Evolutionary conservation across 352 stramenopile species (phyloP), one percentile per base, ranked within the genome.

Genomic region (Phytophthora palmivora): DNA sequence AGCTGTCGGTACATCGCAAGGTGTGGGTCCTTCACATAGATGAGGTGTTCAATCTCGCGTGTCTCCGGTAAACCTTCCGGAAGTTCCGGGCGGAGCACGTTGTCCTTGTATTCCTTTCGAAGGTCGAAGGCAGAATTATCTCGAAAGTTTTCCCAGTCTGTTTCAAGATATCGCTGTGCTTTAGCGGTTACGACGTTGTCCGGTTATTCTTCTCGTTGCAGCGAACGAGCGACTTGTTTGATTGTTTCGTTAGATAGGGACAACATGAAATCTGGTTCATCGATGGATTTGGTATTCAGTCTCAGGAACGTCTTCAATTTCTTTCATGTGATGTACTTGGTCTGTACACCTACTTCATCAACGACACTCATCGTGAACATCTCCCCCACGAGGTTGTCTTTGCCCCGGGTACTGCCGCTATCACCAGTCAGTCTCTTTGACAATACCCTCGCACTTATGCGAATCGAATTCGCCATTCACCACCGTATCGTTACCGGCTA

Each of bases 241-340:
- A 47, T 32, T 3, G 21, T 47, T 8, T 47, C 19, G 1, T 47
- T 47, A 18, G 41, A 47, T 5, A 47, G 14, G n/a, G 18, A 18
- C 21, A 47, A 33, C 18, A 47, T 19, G 41, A 33, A 16, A 21
- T 47, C 18, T 28, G 19, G 41, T 33, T 47, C 19, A 21, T 47
- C 21, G 11, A 16, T 47, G 8, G 10, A 15, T n/a, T n/a, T n/a
- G n/a, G n/a, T n/a, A n/a, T n/a, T n/a, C n/a, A n/a, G n/a, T n/a
- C n/a, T n/a, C n/a, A 47, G 41, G 41, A 47, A 30, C 21, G 28
- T 43, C 10, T 6, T 5, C 41, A 47, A 15, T 19, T 33, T 47
- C 9, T 28, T 47, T 0, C 41, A 4, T 10, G 41, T 47, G 19
- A 47, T 33, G 41, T 47, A 18, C 19, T 32, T 47, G 5, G 41